A percentile compares a stretch with the other conserved stretches of the same genome.
Evolutionary conservation across 1,139 yeast genomes (phyloP).

Genomic region (Suhomyces terraborum): DNA sequence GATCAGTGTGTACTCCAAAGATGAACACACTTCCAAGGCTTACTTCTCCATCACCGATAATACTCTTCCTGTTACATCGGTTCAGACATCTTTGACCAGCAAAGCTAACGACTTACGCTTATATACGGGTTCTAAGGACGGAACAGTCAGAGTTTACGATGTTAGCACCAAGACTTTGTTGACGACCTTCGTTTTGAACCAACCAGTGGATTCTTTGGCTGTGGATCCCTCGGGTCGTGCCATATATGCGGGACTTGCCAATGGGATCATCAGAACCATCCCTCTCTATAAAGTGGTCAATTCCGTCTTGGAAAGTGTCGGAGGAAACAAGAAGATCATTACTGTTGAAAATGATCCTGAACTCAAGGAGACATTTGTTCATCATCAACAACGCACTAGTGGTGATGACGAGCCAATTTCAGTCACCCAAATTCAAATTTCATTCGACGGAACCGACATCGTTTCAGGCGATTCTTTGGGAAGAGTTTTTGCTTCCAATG

Average conservation of each 20-base stretch:
- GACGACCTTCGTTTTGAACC: slow-evolving; percentile 70
- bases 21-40: slow-evolving; percentile 36
- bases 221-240: slow-evolving; percentile 85
- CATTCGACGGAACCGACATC: slow-evolving; percentile 75
- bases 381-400: slow-evolving; percentile 44
- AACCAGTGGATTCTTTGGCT: slow-evolving; percentile 57
- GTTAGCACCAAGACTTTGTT: slow-evolving; percentile 47
- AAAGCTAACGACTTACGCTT: slow-evolving; percentile 60
- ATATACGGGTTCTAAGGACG: slow-evolving; percentile 72
- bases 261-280: slow-evolving; percentile 63
- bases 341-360: slow-evolving; percentile 56
- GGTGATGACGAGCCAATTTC: slow-evolving; percentile 15
- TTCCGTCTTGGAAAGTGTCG: slow-evolving; percentile 53
- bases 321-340: slow-evolving; percentile 56
- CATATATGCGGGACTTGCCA: slow-evolving; percentile 65
- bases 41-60: slow-evolving; percentile 67
- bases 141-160: slow-evolving; percentile 70
- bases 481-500: slow-evolving; percentile 66
- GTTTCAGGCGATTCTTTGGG: slow-evolving; percentile 79
- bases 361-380: slow-evolving; percentile 55
- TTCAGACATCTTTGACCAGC: slow-evolving; percentile 52
- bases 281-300: slow-evolving; percentile 55
- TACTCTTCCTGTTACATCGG: slow-evolving; percentile 70
- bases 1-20: slow-evolving; percentile 36
- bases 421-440: slow-evolving; percentile 57